Evolutionary conservation across 2,329 filamentous ascomycete species (phyloP).

Genomic region (Colletotrichum godetiae): DNA sequence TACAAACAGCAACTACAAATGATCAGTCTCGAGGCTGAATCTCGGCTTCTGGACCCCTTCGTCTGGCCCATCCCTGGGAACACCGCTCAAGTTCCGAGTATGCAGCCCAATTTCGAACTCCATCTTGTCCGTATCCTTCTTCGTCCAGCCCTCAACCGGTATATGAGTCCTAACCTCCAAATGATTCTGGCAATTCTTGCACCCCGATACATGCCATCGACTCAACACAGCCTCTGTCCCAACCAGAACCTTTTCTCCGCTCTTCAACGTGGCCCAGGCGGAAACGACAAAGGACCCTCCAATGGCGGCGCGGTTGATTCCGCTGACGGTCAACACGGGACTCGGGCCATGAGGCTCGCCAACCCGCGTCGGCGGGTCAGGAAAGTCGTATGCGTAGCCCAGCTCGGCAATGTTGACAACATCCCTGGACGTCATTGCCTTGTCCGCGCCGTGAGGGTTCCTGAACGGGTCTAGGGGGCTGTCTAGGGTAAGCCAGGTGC

Average conservation of each 20-base stretch:
- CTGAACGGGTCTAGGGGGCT: constrained; percentile 31
- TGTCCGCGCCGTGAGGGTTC: neutral
- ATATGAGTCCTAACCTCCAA: constrained; percentile 34
- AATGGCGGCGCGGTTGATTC: constrained; percentile 38
- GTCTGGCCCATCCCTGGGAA: neutral
- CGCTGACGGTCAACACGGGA: constrained; percentile 21
- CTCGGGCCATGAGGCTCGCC: neutral
- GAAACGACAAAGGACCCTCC: constrained; percentile 41
- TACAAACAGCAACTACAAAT: neutral
- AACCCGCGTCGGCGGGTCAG: neutral
- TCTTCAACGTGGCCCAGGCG: constrained; percentile 23
- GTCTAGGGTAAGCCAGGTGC: constrained; percentile 17
- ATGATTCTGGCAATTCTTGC: constrained; percentile 41
- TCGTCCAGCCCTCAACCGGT: constrained; percentile 7
- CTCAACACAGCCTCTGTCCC: constrained; percentile 39
- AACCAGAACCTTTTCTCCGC: constrained; percentile 3
- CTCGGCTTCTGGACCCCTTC: constrained; percentile 2
- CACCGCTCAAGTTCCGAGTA: neutral
- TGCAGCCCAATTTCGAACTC: neutral
- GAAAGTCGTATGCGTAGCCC: constrained; percentile 34
- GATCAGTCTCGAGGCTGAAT: constrained; percentile 35
- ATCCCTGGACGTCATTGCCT: constrained; percentile 1
- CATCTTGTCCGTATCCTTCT: neutral
- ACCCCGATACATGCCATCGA: constrained; percentile 39
- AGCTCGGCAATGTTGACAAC: constrained; percentile 23